Base-by-base conservation (phyloP, 768 basidiomycete species). In the Mycena albidolilacea region DNA sequence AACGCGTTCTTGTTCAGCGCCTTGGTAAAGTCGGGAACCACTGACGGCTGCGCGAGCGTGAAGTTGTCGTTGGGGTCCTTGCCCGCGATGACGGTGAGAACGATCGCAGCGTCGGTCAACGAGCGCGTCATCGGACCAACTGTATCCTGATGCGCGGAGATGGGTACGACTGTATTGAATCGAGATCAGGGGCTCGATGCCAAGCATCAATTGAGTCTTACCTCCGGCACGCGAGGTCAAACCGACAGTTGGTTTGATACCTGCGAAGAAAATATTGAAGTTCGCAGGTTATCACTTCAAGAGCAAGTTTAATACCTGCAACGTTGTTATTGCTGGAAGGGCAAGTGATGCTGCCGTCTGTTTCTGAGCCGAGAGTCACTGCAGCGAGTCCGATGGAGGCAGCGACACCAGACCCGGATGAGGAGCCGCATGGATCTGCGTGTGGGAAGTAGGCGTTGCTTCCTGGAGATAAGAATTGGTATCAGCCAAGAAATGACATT, bases 221-320 rank as follows among this genome's bases (percentile, higher is more conserved):
- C 90, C 90, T 78, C 90, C 90, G 17, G 89, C 87, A 15, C 89
- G 84, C 6, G 90, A 91, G 4, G 89, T 90, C 43, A 90, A 78
- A 0, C 90, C 90, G 10, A 91, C 85, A 3, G 88, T 91, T 0
- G 91, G 89, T 74, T 90, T 90, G 59, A 91, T 88, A 0, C 90
- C 30, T 30, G 30, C 30, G 30, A 30, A 30, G 30, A 30, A 30
- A 30, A 30, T 1, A 30, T 30, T 30, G 30, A 30, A 30, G 30
- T 1, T 30, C 30, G 30, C 30, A 30, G 30, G 30, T 30, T 30
- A 30, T 30, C 30, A 3, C 30, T 30, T 30, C 3, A 30, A 30
- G 30, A 30, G 30, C 30, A 30, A 30, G 88, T 74, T 90, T 90
- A 57, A 91, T 88, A 0, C 90, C 90, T 5, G 84, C 90, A 7